These are phyloP conservation scores for Xylariales sp. DNA, from an alignment of 2,329 filamentous ascomycete genomes.

Conservation along the genomic window DNA sequence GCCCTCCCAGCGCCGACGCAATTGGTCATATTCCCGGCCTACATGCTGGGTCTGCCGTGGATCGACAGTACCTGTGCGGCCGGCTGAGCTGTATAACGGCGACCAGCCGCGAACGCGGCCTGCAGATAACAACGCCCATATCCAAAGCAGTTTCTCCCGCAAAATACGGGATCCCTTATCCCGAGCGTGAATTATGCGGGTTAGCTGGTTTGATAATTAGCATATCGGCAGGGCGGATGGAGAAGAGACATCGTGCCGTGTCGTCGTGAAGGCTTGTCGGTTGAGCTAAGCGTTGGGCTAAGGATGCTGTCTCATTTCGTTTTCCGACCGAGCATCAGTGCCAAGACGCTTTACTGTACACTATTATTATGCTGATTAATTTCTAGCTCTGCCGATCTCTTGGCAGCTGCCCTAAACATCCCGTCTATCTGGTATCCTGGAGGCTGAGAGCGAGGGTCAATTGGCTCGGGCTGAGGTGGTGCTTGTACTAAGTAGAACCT, in stretches of 20 bases:
- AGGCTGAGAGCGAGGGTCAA: neutral
- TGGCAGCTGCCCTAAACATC: neutral
- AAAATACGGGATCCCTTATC: neutral
- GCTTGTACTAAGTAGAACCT: neutral
- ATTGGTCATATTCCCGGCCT: slow-evolving; percentile 30
- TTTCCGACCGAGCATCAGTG: slow-evolving; percentile 14
- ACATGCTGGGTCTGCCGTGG: slow-evolving; percentile 23
- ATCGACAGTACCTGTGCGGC: slow-evolving; percentile 21
- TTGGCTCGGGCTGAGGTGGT: neutral
- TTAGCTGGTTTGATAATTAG: neutral
- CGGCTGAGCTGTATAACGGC: neutral
- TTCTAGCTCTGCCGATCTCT: slow-evolving; percentile 27
- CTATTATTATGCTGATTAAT: slow-evolving; percentile 15
- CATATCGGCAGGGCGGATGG: neutral
- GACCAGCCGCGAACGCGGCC: slow-evolving; percentile 5
- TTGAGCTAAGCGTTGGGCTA: neutral
- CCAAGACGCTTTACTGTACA: slow-evolving; percentile 31
- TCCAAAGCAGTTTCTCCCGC: slow-evolving; percentile 11
- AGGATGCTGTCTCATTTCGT: slow-evolving; percentile 27
- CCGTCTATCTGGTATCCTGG: no score
- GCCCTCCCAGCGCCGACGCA: slow-evolving; percentile 3
- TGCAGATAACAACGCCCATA: neutral
- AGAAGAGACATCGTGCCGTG: neutral
- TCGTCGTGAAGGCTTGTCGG: neutral
- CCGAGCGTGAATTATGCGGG: neutral